Evolutionary conservation across 2,329 filamentous ascomycete species (phyloP), one percentile per base, ranked within the genome.

Genomic region (Apiospora phragmitis): DNA sequence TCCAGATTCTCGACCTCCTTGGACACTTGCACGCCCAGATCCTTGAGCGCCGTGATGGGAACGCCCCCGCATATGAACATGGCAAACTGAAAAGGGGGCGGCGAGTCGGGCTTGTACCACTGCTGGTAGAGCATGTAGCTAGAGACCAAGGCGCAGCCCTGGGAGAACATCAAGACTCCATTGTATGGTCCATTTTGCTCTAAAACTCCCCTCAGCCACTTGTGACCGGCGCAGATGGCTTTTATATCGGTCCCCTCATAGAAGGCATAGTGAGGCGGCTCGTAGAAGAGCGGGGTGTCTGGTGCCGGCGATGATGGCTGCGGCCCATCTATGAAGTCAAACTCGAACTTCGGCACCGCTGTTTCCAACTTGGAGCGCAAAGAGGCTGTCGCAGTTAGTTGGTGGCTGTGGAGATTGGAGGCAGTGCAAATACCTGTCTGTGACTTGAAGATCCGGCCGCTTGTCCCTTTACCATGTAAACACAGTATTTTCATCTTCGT

Each of bases 61-160:
- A 84, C 62, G 11, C 79, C 79, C 43, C 83, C 83, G 71, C 81
- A 81, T 51, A 84, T 75, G 73, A 84, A 84, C 42, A 84, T 74
- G 68, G 80, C 83, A 6, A 80, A 81, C 32, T 75, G 75, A 73
- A 85, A 83, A 0, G 81, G 80, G 11, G 79, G 74, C 6, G 76
- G 74, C 4, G 74, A 70, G 11, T 74, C 71, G n/a, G 77, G 74
- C 14, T 74, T 72, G 71, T 81, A 80, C 72, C 77, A 79, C 68
- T 79, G 76, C 42, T 80, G 80, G 74, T 81, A 81, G 29, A 84
- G 73, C 21, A 85, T 76, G 72, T 81, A 85, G 76, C 78, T 83
- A 32, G 78, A 78, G 29, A 82, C 75, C 3, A 84, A 74, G 6
- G 79, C 74, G 55, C 81, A 84, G 26, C 82, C 82, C 24, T 77